Evolutionary conservation across 805 yeast genomes (phyloP).

Genomic region (Yarrowia alimentaria): DNA sequence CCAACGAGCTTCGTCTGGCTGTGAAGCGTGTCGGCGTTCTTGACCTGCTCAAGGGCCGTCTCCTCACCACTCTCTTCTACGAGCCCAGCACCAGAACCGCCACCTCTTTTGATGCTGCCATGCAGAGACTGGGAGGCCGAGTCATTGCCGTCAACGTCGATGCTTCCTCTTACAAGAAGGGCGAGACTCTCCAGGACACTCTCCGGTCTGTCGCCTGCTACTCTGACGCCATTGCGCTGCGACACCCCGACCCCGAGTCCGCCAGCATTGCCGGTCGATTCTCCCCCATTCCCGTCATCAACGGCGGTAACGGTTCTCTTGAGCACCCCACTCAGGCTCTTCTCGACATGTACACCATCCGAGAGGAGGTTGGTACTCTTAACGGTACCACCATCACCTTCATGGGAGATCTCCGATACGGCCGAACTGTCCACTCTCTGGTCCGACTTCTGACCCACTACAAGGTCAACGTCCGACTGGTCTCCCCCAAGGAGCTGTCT

Average conservation of each 20-base stretch:
- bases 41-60: slow-evolving; percentile 84
- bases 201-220: slow-evolving; percentile 92
- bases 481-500: slow-evolving; percentile 82
- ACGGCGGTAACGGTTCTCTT: slow-evolving; percentile 96
- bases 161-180: slow-evolving; percentile 94
- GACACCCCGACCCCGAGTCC: slow-evolving; percentile 92
- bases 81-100: slow-evolving; percentile 98
- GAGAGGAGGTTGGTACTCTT: slow-evolving; percentile 98
- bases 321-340: slow-evolving; percentile 99
- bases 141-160: slow-evolving; percentile 82
- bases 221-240: slow-evolving; percentile 93
- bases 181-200: slow-evolving; percentile 97
- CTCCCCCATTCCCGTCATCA: slow-evolving; percentile 94
- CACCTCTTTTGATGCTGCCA: slow-evolving; percentile 96
- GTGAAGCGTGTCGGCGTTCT: slow-evolving; percentile 96
- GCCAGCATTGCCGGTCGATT: slow-evolving; percentile 93
- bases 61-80: slow-evolving; percentile 91
- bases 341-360: slow-evolving; percentile 93
- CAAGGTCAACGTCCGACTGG: slow-evolving; percentile 88
- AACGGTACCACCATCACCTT: slow-evolving; percentile 97
- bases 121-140: slow-evolving; percentile 99
- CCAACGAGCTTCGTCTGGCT: slow-evolving; percentile 95
- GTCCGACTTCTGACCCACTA: slow-evolving; percentile 86
- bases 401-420: slow-evolving; percentile 98
- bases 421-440: slow-evolving; percentile 97